phyloP scores from a whole-genome alignment of 306 rosid species.

The Heteromeles arbutifolia region DNA sequence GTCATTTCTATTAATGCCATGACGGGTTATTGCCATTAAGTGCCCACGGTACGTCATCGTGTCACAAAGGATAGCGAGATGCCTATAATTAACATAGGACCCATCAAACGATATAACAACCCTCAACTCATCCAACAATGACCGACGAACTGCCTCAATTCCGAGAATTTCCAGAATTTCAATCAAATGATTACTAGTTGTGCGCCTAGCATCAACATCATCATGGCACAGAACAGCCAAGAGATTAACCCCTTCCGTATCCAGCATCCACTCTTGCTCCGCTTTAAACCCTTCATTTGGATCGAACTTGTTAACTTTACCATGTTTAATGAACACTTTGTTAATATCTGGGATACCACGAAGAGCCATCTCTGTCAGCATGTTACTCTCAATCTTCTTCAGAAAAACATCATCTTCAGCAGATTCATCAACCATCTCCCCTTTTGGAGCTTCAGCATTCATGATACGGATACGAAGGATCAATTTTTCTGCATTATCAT shows the following conservation, averaged over 20 bases:
- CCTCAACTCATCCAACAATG: conserved; percentile 83
- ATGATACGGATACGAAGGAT: conserved; percentile 94
- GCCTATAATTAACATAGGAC: conserved; percentile 91
- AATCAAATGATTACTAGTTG: conserved; percentile 94
- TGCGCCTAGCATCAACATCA: conserved; percentile 82
- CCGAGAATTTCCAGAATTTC: conserved; percentile 98
- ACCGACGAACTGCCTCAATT: conserved; percentile 91
- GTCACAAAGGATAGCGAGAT: conserved; percentile 95
- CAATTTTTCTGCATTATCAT: conserved; percentile 92
- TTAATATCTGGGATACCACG: conserved; percentile 92
- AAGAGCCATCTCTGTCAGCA: conserved; percentile 97
- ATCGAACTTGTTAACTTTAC: conserved; percentile 78
- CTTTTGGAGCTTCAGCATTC: conserved; percentile 95
- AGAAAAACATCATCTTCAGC: conserved; percentile 97
- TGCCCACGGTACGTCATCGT: conserved; percentile 98
- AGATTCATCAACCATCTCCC: conserved; percentile 82
- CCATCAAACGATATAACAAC: conserved; percentile 98
- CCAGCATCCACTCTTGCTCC: conserved; percentile 96
- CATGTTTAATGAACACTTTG: conserved; percentile 84
- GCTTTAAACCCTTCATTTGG: conserved; percentile 79
- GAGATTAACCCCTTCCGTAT: conserved; percentile 96
- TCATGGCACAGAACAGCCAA: conserved; percentile 92
- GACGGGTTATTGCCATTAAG: conserved; percentile 99
- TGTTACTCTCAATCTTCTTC: conserved; percentile 93
- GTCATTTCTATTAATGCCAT: conserved; percentile 90